A percentile compares a stretch with the other conserved stretches of the same genome.
These are phyloP conservation scores for Zygnema circumcarinatum DNA, from an alignment of 139 green algal species.

Conservation along the genomic window DNA sequence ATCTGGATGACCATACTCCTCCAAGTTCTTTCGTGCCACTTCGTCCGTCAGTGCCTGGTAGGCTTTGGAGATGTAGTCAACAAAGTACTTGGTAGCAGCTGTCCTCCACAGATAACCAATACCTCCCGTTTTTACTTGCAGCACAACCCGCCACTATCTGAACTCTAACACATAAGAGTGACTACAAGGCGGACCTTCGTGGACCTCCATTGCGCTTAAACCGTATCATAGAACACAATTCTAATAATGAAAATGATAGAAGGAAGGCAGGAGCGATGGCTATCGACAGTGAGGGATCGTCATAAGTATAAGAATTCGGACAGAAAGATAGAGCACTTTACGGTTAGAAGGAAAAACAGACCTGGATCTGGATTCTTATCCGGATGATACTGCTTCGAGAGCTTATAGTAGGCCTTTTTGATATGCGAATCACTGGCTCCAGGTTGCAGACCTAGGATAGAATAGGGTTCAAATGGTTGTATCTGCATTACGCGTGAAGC, in stretches of 20 bases:
- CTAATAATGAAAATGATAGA: too few species aligned
- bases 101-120: neutral
- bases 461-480: slow-evolving; percentile 58
- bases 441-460: slow-evolving; percentile 45
- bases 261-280: too few species aligned
- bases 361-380: slow-evolving; percentile 69
- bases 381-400: slow-evolving; percentile 65
- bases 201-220: neutral
- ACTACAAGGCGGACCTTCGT: slow-evolving; percentile 14
- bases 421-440: slow-evolving; percentile 49
- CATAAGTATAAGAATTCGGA: too few species aligned
- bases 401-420: slow-evolving; percentile 54
- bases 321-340: neutral
- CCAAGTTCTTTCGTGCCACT: slow-evolving; percentile 61
- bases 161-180: slow-evolving; percentile 13
- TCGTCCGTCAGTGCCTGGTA: slow-evolving; percentile 71
- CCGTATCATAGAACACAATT: neutral
- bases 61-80: slow-evolving; percentile 65
- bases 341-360: slow-evolving; percentile 19
- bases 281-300: too few species aligned
- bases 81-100: slow-evolving; percentile 65
- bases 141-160: too few species aligned
- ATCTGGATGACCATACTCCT: slow-evolving; percentile 71
- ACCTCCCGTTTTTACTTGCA: too few species aligned
- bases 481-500: slow-evolving; percentile 10